phyloP scores from a whole-genome alignment of 2,329 filamentous ascomycete species.

The Claviceps purpurea region DNA sequence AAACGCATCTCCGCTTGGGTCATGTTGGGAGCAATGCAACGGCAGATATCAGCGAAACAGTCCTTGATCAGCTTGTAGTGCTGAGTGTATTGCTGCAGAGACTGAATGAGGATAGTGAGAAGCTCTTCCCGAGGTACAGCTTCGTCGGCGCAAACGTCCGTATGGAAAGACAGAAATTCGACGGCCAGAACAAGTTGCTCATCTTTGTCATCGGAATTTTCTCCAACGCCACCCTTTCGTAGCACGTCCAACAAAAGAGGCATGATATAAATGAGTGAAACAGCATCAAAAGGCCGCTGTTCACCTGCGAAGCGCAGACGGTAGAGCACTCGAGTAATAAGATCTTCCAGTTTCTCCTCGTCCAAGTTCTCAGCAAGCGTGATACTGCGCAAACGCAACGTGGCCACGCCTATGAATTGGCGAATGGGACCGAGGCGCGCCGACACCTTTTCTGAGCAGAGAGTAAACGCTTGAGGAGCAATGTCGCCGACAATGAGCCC shows the following conservation, averaged over 20 bases:
- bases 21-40: constrained; percentile 75
- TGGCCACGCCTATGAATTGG: constrained; percentile 77
- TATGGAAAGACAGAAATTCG: constrained; percentile 83
- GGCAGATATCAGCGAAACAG: constrained; percentile 73
- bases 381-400: constrained; percentile 64
- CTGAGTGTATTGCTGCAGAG: constrained; percentile 80
- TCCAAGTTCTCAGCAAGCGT: constrained; percentile 59
- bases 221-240: constrained; percentile 63
- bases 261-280: constrained; percentile 77
- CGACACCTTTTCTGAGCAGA: constrained; percentile 64
- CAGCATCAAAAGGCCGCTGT: constrained; percentile 82
- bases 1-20: constrained; percentile 56
- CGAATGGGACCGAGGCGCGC: constrained; percentile 61
- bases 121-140: constrained; percentile 66
- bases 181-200: constrained; percentile 80
- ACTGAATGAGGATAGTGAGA: constrained; percentile 55
- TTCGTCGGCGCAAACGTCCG: constrained; percentile 60
- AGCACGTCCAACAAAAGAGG: constrained; percentile 72
- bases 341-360: constrained; percentile 67
- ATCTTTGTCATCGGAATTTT: constrained; percentile 64
- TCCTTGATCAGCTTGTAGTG: constrained; percentile 95
- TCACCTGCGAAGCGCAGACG: constrained; percentile 81
- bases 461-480: constrained; percentile 65
- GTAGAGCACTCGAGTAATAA: constrained; percentile 82
- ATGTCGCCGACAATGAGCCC: constrained; percentile 69